A percentile compares a stretch with the other conserved stretches of the same genome.
phyloP scores from a whole-genome alignment of 2,329 filamentous ascomycete species.

The Colletotrichum sp. region DNA sequence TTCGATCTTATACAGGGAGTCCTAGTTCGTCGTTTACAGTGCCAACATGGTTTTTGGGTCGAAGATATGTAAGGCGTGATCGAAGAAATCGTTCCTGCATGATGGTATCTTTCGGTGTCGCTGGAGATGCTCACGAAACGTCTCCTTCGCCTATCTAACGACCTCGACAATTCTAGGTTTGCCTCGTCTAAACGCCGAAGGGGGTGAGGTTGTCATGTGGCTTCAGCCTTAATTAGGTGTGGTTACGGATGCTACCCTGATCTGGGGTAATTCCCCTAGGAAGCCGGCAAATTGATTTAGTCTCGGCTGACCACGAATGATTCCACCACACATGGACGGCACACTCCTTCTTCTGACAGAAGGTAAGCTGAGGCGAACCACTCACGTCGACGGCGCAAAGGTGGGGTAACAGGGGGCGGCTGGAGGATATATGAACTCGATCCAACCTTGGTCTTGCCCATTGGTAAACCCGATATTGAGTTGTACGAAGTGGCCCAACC shows the following conservation, averaged over 20 bases:
- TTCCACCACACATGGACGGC: constrained; percentile 11
- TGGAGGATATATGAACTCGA: neutral
- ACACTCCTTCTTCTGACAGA: neutral
- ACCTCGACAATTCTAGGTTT: neutral
- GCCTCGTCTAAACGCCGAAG: neutral
- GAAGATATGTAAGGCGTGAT: neutral
- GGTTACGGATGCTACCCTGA: neutral
- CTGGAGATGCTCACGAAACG: neutral
- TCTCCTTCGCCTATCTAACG: neutral
- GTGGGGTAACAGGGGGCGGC: neutral
- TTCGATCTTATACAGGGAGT: neutral
- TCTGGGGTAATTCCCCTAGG: constrained; percentile 3
- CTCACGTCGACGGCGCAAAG: neutral
- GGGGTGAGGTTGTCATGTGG: neutral
- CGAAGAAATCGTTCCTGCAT: neutral
- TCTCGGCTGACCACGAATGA: neutral
- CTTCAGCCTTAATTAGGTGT: neutral
- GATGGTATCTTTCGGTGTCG: neutral
- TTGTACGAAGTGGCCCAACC: neutral
- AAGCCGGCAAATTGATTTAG: constrained; percentile 1
- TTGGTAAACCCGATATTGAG: neutral
- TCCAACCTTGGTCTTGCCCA: neutral
- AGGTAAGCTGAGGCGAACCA: neutral
- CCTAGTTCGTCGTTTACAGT: neutral
- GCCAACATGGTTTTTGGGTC: neutral